A percentile compares a stretch with the other conserved stretches of the same genome.
These are phyloP conservation scores for Fraxinus anomala DNA, from an alignment of 257 asterid genomes.

Conservation along the genomic window DNA sequence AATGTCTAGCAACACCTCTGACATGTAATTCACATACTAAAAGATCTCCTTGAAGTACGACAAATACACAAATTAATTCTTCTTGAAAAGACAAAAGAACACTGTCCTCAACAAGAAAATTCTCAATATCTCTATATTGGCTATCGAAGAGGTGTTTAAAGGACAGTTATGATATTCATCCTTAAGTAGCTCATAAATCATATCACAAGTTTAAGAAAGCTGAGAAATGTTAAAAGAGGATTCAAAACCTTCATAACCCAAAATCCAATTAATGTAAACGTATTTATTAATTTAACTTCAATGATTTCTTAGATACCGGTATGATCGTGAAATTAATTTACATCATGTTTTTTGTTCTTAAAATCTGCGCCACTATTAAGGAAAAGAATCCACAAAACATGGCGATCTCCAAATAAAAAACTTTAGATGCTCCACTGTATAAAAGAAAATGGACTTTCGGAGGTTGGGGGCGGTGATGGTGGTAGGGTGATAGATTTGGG, in stretches of 20 bases:
- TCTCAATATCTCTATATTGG: neutral
- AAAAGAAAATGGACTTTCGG: neutral
- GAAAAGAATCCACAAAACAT: neutral
- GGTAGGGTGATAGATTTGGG: neutral
- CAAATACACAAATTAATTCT: neutral
- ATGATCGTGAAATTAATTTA: neutral
- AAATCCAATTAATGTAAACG: neutral
- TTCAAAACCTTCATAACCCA: conserved; percentile 4
- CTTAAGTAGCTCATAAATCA: neutral
- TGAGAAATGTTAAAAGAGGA: neutral
- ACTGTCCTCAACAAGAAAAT: neutral
- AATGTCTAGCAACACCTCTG: neutral
- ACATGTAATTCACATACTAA: neutral
- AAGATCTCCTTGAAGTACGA: neutral
- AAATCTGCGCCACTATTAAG: neutral
- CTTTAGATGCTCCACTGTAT: neutral
- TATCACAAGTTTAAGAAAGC: neutral
- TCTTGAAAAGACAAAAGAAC: neutral
- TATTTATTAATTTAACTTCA: neutral
- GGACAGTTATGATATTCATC: neutral
- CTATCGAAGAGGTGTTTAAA: neutral
- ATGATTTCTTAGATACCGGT: neutral
- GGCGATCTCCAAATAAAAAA: neutral
- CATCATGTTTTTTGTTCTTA: neutral
- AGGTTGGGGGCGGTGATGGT: neutral